Evolutionary conservation across 75 land plant genomes (phyloP), one percentile per base, ranked within the genome.

Genomic region (Sequoia sempervirens): DNA sequence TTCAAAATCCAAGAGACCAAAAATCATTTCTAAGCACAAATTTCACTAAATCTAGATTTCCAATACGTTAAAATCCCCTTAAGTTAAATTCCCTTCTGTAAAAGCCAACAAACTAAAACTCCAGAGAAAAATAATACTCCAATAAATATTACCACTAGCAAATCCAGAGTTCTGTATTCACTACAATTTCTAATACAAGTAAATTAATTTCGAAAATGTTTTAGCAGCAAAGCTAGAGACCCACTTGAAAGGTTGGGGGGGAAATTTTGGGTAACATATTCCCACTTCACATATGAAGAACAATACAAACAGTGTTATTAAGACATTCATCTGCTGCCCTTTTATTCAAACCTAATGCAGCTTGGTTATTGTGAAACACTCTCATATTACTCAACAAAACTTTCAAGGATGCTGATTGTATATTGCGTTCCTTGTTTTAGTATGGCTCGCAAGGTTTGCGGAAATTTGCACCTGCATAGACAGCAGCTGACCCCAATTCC

Each of bases 401-500:
- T 85, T 73, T 85, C 83, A 69, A 54, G 74, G 46, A 69, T 41
- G 75, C 66, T 34, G 80, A 61, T 20, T 61, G 66, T 28, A 61
- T 61, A 61, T 20, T 61, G 66, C 66, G 26, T 61, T 81, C 36
- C 83, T 85, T 81, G 34, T 40, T 30, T 82, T 91, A 97, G 90
- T 98, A 98, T 18, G 99, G 97, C 76, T 89, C 95, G 2, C 88
- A 93, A 34, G 99, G 99, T 34, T 85, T 81, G 38, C 99, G 93
- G 94, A 96, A 98, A 78, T 88, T 93, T 8, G 87, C 88, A 38
- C 99, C 97, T 8, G 98, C 99, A 88, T 96, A 98, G 12, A 93
- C 94, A n/a, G 99, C 99, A 72, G 86, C 93, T 10, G 92, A 54
- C n/a, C 99, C 99, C 50, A 98, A 93, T 88, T 98, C 99, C 84